Evolutionary conservation across 352 stramenopile genomes (phyloP).

Genomic region (Phytophthora quininea): DNA sequence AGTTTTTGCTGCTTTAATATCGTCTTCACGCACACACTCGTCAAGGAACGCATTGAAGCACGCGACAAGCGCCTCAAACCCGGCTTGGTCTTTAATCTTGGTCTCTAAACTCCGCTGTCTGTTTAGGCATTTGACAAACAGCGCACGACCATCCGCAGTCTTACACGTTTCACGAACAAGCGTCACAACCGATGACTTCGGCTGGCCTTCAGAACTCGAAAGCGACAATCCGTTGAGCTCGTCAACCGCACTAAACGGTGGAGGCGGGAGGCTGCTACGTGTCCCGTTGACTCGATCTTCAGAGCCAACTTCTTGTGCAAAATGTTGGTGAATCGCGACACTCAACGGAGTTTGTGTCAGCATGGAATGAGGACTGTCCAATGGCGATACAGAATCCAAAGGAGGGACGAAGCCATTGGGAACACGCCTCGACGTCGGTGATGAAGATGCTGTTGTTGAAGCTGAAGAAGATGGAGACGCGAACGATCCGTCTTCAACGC

Average conservation of each 20-base stretch:
- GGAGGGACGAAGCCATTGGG: conserved; percentile 5
- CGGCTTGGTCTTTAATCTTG: conserved; percentile 58
- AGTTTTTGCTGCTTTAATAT: conserved; percentile 87
- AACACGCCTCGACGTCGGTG: conserved; percentile 1
- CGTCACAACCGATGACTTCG: conserved; percentile 17
- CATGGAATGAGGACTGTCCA: conserved; percentile 50
- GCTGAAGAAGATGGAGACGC: conserved; percentile 27
- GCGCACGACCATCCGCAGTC: conserved; percentile 51
- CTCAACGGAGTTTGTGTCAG: conserved; percentile 67
- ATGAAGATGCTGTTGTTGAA: conserved; percentile 24
- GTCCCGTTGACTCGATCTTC: conserved; percentile 15
- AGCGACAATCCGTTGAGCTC: neutral
- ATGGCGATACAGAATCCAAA: conserved; percentile 14
- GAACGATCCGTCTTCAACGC: conserved; percentile 26
- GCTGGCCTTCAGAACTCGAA: conserved; percentile 10
- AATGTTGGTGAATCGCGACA: conserved; percentile 52
- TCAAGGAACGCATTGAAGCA: conserved; percentile 82
- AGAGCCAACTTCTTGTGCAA: conserved; percentile 40
- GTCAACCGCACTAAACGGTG: conserved; percentile 6
- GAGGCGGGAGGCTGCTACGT: conserved; percentile 7
- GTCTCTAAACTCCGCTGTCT: conserved; percentile 83
- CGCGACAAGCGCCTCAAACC: conserved; percentile 65
- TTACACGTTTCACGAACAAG: conserved; percentile 39
- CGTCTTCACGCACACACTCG: conserved; percentile 75
- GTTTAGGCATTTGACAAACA: conserved; percentile 87